A percentile compares a stretch with the other conserved stretches of the same genome.
Conservation (phyloP, 805 yeast genomes). For the Myxozyma neotropica region DNA sequence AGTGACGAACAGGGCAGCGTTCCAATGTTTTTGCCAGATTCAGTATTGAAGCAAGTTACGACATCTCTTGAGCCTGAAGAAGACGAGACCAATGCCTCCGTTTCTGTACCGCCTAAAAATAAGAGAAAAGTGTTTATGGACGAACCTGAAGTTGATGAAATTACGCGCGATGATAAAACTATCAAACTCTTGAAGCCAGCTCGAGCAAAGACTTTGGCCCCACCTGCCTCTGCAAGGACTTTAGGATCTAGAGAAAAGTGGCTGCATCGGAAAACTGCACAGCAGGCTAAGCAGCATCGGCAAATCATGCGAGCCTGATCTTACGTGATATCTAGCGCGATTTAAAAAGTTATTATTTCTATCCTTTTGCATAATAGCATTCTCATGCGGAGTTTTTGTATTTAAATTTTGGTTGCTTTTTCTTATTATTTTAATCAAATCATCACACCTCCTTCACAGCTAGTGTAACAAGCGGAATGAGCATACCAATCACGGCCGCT, state of each 20-base stretch:
- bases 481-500: slow-evolving; percentile 40
- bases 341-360: not conserved
- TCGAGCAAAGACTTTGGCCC: slow-evolving; percentile 14
- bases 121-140: slow-evolving; percentile 12
- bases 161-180: slow-evolving; percentile 3
- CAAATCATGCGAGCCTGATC: slow-evolving; percentile 7
- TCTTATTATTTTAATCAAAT: too few species aligned
- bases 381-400: too few species aligned
- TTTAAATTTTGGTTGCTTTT: too few species aligned
- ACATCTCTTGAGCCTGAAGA: slow-evolving; percentile 13
- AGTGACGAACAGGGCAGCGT: not conserved
- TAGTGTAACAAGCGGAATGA: slow-evolving; percentile 41
- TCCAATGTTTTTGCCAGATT: slow-evolving; percentile 20
- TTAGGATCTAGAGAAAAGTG: slow-evolving; percentile 19
- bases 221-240: slow-evolving; percentile 17
- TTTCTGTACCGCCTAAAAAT: slow-evolving; percentile 1
- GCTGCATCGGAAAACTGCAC: slow-evolving; percentile 35
- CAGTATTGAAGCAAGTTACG: slow-evolving; percentile 22
- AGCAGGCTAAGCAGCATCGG: slow-evolving; percentile 12
- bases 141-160: slow-evolving; percentile 15
- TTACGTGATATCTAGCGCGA: too few species aligned
- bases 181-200: not conserved
- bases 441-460: slow-evolving; percentile 39
- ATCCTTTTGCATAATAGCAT: not conserved
- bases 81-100: not conserved